Evolutionary conservation across 257 asterid genomes (phyloP).

Genomic region (Salvia rosmarinus): DNA sequence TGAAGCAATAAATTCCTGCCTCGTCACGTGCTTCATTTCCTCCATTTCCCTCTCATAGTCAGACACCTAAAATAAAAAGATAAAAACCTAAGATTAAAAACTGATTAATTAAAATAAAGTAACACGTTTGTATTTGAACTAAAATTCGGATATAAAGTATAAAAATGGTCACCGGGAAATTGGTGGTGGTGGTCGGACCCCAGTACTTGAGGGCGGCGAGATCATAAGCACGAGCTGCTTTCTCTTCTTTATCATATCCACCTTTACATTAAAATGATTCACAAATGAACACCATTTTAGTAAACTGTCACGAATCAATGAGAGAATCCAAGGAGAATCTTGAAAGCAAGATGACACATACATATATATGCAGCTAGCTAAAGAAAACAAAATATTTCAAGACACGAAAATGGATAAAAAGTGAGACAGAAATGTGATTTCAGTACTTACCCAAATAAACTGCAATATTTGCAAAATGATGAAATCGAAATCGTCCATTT

Average conservation of each 20-base stretch:
- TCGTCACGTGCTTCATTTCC: conserved; percentile 87
- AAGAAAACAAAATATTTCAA: conserved; percentile 7
- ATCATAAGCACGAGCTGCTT: conserved; percentile 92
- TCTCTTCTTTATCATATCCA: conserved; percentile 93
- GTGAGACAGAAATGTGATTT: conserved; percentile 20
- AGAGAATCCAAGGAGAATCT: conserved; percentile 60
- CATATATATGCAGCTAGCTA: neutral
- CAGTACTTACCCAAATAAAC: conserved; percentile 83
- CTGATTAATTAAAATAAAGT: neutral
- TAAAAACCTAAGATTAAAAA: neutral
- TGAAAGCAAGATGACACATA: neutral
- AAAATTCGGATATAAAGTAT: conserved; percentile 7
- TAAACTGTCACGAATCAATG: conserved; percentile 28
- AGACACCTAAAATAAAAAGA: conserved; percentile 41
- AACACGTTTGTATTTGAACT: neutral
- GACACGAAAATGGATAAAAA: conserved; percentile 34
- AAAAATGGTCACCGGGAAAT: conserved; percentile 59
- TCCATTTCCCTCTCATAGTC: conserved; percentile 76
- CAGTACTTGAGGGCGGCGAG: conserved; percentile 92
- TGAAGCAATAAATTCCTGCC: conserved; percentile 95
- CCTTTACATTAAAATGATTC: conserved; percentile 48
- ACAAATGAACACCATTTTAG: conserved; percentile 20
- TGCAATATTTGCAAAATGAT: conserved; percentile 47
- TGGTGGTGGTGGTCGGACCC: conserved; percentile 91
- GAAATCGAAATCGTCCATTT: conserved; percentile 41